A percentile compares a stretch with the other conserved stretches of the same genome.
Evolutionary conservation across 371 early-diverging fungal species (phyloP).

Genomic region (Synchytrium microbalum): DNA sequence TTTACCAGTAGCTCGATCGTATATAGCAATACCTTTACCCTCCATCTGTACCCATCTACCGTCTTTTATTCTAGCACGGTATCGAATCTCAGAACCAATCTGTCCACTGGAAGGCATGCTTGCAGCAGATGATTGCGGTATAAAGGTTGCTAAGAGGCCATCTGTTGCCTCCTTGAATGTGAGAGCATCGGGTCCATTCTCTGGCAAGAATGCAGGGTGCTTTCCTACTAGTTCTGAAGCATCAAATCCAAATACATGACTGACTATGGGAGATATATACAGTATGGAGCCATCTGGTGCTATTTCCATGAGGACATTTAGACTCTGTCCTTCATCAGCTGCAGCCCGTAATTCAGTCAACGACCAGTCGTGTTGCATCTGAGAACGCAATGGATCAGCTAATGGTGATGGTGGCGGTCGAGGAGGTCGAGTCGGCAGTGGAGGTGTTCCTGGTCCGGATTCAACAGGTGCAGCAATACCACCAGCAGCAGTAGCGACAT

Average conservation of each 20-base stretch:
- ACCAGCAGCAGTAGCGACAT: not conserved
- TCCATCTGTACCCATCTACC: conserved; percentile 61
- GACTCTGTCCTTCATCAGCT: conserved; percentile 32
- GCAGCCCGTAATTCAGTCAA: conserved; percentile 20
- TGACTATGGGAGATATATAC: conserved; percentile 32
- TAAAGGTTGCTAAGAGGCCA: not conserved
- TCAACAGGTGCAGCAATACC: not conserved
- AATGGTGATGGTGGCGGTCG: conserved; percentile 3
- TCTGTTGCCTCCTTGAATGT: not conserved
- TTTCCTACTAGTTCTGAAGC: conserved; percentile 34
- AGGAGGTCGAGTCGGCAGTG: not conserved
- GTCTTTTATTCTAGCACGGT: conserved; percentile 50
- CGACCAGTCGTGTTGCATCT: not conserved
- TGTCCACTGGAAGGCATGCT: conserved; percentile 6
- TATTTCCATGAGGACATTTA: conserved; percentile 41
- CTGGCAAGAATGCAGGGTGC: conserved; percentile 4
- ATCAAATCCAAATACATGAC: conserved; percentile 41
- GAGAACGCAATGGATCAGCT: not conserved
- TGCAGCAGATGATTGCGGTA: conserved; percentile 7
- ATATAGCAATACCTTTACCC: conserved; percentile 87
- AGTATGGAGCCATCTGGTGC: conserved; percentile 27
- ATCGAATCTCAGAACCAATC: conserved; percentile 68
- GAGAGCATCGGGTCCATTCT: not conserved
- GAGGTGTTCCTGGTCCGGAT: not conserved
- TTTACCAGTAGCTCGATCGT: conserved; percentile 55